These are phyloP conservation scores for Fomitiporia mediterranea DNA, from an alignment of 1,284 basidiomycete species.

Conservation along the genomic window DNA sequence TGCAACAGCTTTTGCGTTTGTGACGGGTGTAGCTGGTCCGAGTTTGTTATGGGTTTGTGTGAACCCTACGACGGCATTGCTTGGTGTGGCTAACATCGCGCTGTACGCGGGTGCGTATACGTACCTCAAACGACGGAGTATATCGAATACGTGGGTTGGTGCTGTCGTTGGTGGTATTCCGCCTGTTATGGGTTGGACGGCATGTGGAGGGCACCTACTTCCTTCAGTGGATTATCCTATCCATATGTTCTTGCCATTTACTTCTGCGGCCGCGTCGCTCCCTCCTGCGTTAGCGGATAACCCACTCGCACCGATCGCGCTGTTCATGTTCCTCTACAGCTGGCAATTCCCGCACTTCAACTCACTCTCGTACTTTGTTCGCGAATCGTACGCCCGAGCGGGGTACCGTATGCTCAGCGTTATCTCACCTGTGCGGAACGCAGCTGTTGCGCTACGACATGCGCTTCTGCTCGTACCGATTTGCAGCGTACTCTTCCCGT, in stretches of 20 bases:
- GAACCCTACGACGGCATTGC: slow-evolving; percentile 81
- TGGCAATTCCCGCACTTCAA: slow-evolving; percentile 99
- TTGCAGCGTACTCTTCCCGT: slow-evolving; percentile 77
- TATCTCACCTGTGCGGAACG: slow-evolving; percentile 76
- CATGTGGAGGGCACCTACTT: slow-evolving; percentile 79
- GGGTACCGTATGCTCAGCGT: slow-evolving; percentile 95
- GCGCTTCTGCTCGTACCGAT: slow-evolving; percentile 76
- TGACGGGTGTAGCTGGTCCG: slow-evolving; percentile 76
- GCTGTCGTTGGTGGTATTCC: slow-evolving; percentile 90
- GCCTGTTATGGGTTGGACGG: slow-evolving; percentile 98
- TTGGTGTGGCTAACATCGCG: slow-evolving; percentile 83
- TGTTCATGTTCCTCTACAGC: slow-evolving; percentile 83
- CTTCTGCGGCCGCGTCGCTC: slow-evolving; percentile 32
- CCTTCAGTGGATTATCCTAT: slow-evolving; percentile 58
- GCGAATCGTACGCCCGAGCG: slow-evolving; percentile 87
- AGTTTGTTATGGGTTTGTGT: slow-evolving; percentile 79
- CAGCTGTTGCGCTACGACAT: slow-evolving; percentile 84
- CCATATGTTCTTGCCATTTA: slow-evolving; percentile 53
- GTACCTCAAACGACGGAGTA: slow-evolving; percentile 84
- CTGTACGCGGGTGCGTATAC: slow-evolving; percentile 95
- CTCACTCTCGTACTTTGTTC: slow-evolving; percentile 82
- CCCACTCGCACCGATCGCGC: slow-evolving; percentile 68
- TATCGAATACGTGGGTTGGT: slow-evolving; percentile 96
- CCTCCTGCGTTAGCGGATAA: slow-evolving; percentile 55
- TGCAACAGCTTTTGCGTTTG: slow-evolving; percentile 74